Conservation (phyloP, 202 grass and related monocot genomes). For the Schoenoplectus triqueter region DNA sequence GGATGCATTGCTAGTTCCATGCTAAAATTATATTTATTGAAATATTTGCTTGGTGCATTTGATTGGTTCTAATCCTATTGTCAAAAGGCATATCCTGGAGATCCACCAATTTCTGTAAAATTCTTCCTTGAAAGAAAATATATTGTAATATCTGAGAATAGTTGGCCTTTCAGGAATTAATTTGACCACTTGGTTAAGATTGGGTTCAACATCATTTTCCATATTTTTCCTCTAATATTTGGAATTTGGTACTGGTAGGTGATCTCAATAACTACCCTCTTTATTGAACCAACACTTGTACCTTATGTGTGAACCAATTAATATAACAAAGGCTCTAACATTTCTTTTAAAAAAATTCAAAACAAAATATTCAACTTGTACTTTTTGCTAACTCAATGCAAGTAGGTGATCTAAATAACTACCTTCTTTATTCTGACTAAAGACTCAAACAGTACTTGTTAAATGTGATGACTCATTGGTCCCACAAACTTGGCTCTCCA, state of each 20-base stretch:
- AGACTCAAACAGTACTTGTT: conserved; percentile 13
- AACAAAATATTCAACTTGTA: not conserved
- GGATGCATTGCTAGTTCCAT: not conserved
- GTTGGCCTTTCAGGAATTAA: not conserved
- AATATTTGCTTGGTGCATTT: not conserved
- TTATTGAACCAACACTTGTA: conserved; percentile 4
- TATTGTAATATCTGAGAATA: conserved; percentile 12
- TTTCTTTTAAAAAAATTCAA: conserved; percentile 11
- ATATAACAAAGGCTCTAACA: not conserved
- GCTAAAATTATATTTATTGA: not conserved
- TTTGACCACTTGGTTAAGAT: conserved; percentile 21
- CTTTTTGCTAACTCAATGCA: conserved; percentile 5
- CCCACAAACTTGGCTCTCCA: conserved; percentile 11
- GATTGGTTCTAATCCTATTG: not conserved
- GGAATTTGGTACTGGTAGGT: conserved; percentile 17
- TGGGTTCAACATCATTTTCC: not conserved
- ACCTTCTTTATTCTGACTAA: conserved; percentile 32
- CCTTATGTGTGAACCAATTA: not conserved
- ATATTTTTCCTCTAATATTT: not conserved
- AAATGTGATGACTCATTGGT: not conserved
- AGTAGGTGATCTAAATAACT: conserved; percentile 38
- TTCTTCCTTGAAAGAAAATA: not conserved
- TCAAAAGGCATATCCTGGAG: not conserved
- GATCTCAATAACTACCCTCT: conserved; percentile 28
- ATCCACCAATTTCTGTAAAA: not conserved